A percentile compares a stretch with the other conserved stretches of the same genome.
phyloP scores from a whole-genome alignment of 1,139 yeast species.

The Pichia sp. region DNA sequence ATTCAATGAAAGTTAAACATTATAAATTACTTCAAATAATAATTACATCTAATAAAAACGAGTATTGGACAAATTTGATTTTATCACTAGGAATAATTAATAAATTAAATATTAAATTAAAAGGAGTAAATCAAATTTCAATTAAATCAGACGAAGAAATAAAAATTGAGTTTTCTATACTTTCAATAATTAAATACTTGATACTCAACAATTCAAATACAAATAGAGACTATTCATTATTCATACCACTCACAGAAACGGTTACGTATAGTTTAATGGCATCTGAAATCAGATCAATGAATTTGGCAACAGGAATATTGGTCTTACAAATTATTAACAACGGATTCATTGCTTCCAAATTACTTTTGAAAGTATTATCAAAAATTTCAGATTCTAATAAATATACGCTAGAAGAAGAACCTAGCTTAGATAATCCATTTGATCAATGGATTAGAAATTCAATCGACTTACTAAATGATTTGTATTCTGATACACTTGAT shows the following conservation, averaged over 20 bases:
- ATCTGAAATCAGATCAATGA: conserved; percentile 68
- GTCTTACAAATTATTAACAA: conserved; percentile 28
- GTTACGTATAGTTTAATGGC: conserved; percentile 40
- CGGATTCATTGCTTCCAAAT: conserved; percentile 15
- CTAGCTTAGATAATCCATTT: conserved; percentile 8
- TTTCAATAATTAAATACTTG: conserved; percentile 42
- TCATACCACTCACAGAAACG: conserved; percentile 30
- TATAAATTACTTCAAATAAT: conserved; percentile 41
- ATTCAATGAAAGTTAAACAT: conserved; percentile 37
- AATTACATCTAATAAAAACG: conserved; percentile 26
- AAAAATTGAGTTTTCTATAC: conserved; percentile 42
- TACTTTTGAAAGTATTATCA: conserved; percentile 10
- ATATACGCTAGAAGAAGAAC: background rate
- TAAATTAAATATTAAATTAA: conserved; percentile 26
- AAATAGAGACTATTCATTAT: conserved; percentile 32
- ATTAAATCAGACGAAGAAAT: conserved; percentile 37
- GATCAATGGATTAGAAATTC: conserved; percentile 16
- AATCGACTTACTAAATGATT: conserved; percentile 12
- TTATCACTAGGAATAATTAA: conserved; percentile 43
- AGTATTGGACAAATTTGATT: conserved; percentile 44
- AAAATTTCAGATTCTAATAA: conserved; percentile 2
- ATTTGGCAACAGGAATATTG: conserved; percentile 71
- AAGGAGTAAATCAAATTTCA: conserved; percentile 15
- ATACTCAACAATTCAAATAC: conserved; percentile 43
- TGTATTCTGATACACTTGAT: background rate